A percentile compares a stretch with the other conserved stretches of the same genome.
These are phyloP conservation scores for Penicillium paradoxum DNA, from an alignment of 495 filamentous ascomycete genomes.

Conservation along the genomic window DNA sequence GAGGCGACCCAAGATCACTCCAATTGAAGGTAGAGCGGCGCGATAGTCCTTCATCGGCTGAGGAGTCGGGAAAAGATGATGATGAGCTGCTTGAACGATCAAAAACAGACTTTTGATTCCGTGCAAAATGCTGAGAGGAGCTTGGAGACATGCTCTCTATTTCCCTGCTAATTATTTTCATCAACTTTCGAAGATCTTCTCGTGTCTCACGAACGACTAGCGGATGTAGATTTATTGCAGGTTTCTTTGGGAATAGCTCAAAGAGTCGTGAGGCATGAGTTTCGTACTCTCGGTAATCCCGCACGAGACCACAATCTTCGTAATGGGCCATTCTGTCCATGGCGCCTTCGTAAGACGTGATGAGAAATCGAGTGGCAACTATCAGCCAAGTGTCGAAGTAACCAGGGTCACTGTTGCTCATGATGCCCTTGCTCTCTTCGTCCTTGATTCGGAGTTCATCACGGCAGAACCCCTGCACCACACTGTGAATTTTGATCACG, in stretches of 20 bases:
- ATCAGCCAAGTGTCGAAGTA: constrained; percentile 58
- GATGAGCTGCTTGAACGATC: constrained; percentile 66
- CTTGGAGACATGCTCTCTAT: constrained; percentile 53
- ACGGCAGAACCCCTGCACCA: constrained; percentile 75
- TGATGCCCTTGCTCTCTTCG: constrained; percentile 38
- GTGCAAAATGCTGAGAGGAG: constrained; percentile 44
- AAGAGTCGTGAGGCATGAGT: constrained; percentile 60
- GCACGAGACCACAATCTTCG: constrained; percentile 54
- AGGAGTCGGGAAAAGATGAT: constrained; percentile 39
- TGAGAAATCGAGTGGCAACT: constrained; percentile 55
- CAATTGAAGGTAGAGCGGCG: constrained; percentile 33
- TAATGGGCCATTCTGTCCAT: constrained; percentile 52
- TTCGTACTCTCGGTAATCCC: constrained; percentile 66
- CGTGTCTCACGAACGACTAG: constrained; percentile 35
- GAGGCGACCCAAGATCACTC: constrained; percentile 24
- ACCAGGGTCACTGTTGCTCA: constrained; percentile 18
- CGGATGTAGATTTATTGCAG: constrained; percentile 26
- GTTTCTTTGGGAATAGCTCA: constrained; percentile 33
- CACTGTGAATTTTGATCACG: constrained; percentile 68
- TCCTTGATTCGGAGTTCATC: constrained; percentile 57
- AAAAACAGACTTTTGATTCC: constrained; percentile 61
- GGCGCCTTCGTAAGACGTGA: constrained; percentile 58
- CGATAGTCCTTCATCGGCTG: constrained; percentile 30
- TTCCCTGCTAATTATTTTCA: constrained; percentile 51
- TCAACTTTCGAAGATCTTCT: constrained; percentile 40